Percentiles rank a stretch among this genome's conserved stretches.
Conservation (phyloP, 148 eudicot genomes). For the Persicaria maculosa region DNA sequence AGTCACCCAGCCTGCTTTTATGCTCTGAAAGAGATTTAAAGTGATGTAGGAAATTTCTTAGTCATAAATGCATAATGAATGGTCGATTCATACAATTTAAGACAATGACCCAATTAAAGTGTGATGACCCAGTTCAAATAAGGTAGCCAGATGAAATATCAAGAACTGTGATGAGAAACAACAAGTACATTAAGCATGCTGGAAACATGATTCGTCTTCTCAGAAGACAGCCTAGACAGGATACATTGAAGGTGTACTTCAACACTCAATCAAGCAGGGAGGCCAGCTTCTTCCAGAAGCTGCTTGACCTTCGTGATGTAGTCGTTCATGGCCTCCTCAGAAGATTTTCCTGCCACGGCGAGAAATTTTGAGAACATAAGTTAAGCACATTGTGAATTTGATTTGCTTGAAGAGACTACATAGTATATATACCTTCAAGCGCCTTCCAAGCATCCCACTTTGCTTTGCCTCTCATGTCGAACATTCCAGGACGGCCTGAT, state of each 20-base stretch:
- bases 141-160: not conserved
- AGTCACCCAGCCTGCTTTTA: too few species aligned
- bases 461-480: conserved; percentile 64
- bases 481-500: conserved; percentile 91
- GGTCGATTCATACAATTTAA: conserved; percentile 6
- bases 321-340: conserved; percentile 70
- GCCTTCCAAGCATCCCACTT: conserved; percentile 99
- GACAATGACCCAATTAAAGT: not conserved
- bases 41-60: not conserved
- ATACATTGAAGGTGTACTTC: not conserved
- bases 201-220: not conserved
- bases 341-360: conserved; percentile 54
- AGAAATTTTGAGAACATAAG: not conserved
- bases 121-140: conserved; percentile 3
- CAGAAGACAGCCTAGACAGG: not conserved
- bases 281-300: conserved; percentile 67
- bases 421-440: conserved; percentile 50
- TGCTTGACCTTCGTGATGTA: conserved; percentile 98
- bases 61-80: not conserved
- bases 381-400: not conserved
- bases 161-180: not conserved
- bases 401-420: not conserved
- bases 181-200: not conserved
- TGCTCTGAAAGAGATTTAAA: too few species aligned
- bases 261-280: conserved; percentile 19